phyloP scores from a whole-genome alignment of 2,329 filamentous ascomycete genomes.

The Didymella arachidicola region DNA sequence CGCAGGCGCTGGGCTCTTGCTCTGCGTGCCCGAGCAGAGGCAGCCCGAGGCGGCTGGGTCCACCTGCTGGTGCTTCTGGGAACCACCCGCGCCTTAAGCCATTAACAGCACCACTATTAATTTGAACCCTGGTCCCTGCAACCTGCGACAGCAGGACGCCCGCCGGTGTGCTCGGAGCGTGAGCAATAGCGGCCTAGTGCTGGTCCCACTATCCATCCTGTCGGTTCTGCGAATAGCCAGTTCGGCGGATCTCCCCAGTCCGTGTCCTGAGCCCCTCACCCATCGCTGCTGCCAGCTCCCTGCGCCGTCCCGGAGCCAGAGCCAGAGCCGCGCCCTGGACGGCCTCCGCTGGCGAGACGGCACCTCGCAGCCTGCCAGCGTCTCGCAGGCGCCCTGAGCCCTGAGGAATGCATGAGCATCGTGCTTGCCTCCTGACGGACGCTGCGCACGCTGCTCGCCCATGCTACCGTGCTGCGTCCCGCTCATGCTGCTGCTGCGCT shows the following conservation, averaged over 20 bases:
- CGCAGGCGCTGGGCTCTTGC: constrained; percentile 29
- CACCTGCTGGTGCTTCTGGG: constrained; percentile 31
- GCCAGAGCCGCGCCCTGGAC: constrained; percentile 9
- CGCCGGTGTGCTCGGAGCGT: constrained; percentile 27
- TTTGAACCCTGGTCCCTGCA: constrained; percentile 30
- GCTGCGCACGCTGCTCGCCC: constrained; percentile 12
- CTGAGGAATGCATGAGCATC: background rate
- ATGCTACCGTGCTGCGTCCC: constrained; percentile 7
- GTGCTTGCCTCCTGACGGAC: background rate
- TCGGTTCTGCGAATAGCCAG: constrained; percentile 29
- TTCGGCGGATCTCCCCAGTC: constrained; percentile 28
- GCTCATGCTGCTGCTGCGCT: background rate
- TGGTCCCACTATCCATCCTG: constrained; percentile 31
- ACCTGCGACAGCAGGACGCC: constrained; percentile 16
- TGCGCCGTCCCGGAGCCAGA: constrained; percentile 4
- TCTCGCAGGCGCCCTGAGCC: constrained; percentile 10
- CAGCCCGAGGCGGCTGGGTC: constrained; percentile 28
- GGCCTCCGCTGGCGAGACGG: background rate
- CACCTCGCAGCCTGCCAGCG: constrained; percentile 6
- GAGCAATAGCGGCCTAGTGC: constrained; percentile 19
- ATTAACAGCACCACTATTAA: constrained; percentile 34
- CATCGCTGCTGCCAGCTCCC: constrained; percentile 5
- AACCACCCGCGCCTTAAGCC: constrained; percentile 32
- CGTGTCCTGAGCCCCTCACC: constrained; percentile 7
- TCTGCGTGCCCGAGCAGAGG: constrained; percentile 24